Evolutionary conservation across 768 basidiomycete genomes (phyloP).

Genomic region (Termitomyces sp.): DNA sequence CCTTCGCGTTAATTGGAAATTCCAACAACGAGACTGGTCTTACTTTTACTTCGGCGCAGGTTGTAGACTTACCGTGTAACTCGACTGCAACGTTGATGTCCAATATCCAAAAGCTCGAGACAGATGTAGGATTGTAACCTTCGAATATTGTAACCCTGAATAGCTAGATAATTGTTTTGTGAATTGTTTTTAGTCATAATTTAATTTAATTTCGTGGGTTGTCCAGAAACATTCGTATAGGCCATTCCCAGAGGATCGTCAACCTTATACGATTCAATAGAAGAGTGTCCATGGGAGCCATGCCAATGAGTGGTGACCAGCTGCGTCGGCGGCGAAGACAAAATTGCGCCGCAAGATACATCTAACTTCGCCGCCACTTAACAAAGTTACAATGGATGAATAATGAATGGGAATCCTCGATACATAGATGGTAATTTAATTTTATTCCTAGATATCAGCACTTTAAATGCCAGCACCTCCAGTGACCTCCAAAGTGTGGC

Average conservation of each 20-base stretch:
- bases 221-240: no score
- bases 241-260: no score
- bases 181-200: no score
- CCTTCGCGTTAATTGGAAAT: constrained; percentile 12
- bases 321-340: no score
- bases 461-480: constrained; percentile 72
- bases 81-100: neutral
- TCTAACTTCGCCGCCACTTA: neutral
- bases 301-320: no score
- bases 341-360: no score
- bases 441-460: neutral
- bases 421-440: neutral
- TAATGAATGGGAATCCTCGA: neutral
- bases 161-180: no score
- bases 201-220: no score
- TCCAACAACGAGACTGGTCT: constrained; percentile 13
- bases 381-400: neutral
- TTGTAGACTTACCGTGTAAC: neutral
- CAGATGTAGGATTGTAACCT: neutral
- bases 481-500: constrained; percentile 83
- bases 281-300: no score
- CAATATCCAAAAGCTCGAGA: neutral
- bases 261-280: no score
- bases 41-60: neutral
- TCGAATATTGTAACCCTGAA: neutral